phyloP scores from a whole-genome alignment of 371 early-diverging fungal genomes.

The Umbelopsis sp. region DNA sequence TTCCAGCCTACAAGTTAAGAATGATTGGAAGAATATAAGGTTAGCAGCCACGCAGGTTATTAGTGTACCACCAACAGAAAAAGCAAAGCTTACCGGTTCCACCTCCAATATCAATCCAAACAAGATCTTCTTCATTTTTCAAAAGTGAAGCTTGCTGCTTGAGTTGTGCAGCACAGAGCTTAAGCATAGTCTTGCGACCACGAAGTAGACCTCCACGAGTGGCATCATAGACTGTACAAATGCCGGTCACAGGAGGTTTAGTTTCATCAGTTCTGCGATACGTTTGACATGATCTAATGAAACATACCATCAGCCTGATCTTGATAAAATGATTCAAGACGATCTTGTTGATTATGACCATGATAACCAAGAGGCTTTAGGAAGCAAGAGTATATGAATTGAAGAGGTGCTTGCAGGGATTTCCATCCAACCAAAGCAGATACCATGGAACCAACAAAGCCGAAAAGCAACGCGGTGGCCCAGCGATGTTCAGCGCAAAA shows the following conservation, averaged over 20 bases:
- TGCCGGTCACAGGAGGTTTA: background rate
- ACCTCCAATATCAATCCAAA: constrained; percentile 87
- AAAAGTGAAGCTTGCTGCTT: constrained; percentile 48
- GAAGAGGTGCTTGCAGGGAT: constrained; percentile 46
- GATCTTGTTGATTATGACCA: constrained; percentile 60
- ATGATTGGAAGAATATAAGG: constrained; percentile 1
- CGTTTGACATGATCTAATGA: constrained; percentile 16
- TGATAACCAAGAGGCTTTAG: constrained; percentile 73
- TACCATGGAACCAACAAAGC: constrained; percentile 28
- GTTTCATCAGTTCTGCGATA: background rate
- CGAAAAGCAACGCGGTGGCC: constrained; percentile 27
- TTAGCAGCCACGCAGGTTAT: background rate
- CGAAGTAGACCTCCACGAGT: constrained; percentile 70
- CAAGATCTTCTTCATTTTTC: constrained; percentile 36
- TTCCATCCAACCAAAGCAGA: constrained; percentile 36
- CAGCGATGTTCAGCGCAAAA: constrained; percentile 34
- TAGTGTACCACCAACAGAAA: background rate
- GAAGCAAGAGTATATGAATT: constrained; percentile 76
- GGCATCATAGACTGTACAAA: constrained; percentile 59
- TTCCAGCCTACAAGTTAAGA: constrained; percentile 62
- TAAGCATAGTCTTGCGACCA: constrained; percentile 81
- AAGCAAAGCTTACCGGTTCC: constrained; percentile 69
- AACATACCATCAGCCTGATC: constrained; percentile 72
- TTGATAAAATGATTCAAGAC: constrained; percentile 77
- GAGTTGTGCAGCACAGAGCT: constrained; percentile 79